phyloP scores from a whole-genome alignment of 1,139 yeast species.

The Sugiyamaella japonica region DNA sequence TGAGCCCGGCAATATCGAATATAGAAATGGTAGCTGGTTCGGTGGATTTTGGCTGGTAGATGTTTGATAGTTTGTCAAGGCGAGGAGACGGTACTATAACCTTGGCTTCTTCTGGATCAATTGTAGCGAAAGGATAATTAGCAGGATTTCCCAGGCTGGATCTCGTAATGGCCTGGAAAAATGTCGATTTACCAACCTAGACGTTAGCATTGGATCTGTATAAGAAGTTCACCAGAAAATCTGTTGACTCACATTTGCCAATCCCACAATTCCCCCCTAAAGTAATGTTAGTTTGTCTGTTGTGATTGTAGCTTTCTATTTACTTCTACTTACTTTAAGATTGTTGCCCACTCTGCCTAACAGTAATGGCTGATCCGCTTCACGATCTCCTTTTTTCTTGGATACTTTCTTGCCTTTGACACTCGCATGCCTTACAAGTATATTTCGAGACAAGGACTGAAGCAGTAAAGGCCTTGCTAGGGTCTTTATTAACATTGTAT shows the following conservation, averaged over 20 bases:
- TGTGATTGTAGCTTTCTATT: neutral
- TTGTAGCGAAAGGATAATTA: constrained; percentile 94
- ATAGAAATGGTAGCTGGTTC: constrained; percentile 89
- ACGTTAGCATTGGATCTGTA: neutral
- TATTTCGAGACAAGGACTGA: neutral
- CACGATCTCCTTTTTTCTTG: constrained; percentile 10
- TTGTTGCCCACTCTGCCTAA: constrained; percentile 47
- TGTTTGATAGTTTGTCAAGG: constrained; percentile 65
- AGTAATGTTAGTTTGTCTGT: constrained; percentile 4
- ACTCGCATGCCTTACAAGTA: constrained; percentile 3
- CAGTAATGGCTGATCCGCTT: constrained; percentile 4
- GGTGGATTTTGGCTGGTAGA: constrained; percentile 67
- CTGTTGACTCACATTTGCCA: constrained; percentile 64
- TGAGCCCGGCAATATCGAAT: constrained; percentile 93
- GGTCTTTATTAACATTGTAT: neutral
- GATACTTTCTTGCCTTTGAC: constrained; percentile 6
- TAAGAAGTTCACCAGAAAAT: neutral
- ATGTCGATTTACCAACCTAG: constrained; percentile 77
- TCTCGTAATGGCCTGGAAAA: constrained; percentile 65
- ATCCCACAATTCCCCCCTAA: constrained; percentile 77
- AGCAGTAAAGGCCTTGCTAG: neutral
- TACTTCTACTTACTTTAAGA: constrained; percentile 64
- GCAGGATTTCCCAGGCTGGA: constrained; percentile 95
- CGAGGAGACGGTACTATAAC: constrained; percentile 89
- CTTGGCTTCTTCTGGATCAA: constrained; percentile 96